Conservation (phyloP, 2,329 filamentous ascomycete species). For the Apiospora aurea region DNA sequence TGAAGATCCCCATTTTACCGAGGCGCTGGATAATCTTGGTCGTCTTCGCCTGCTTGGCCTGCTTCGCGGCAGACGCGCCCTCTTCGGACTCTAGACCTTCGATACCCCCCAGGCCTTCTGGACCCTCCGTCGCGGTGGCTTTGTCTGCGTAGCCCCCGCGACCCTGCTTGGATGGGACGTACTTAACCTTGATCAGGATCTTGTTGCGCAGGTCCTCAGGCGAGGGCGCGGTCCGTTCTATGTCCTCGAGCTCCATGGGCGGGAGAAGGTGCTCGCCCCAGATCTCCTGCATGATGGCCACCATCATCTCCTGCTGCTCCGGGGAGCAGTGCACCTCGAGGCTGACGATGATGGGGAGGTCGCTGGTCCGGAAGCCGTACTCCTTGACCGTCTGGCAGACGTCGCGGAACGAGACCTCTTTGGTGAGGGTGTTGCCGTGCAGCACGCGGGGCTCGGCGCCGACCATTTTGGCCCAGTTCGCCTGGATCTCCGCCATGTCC, state of each 20-base stretch:
- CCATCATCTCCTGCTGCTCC: conserved; percentile 87
- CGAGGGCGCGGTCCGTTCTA: conserved; percentile 62
- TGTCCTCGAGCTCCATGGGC: conserved; percentile 50
- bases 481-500: conserved; percentile 64
- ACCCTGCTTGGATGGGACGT: conserved; percentile 52
- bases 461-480: conserved; percentile 66
- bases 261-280: conserved; percentile 78
- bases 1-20: conserved; percentile 81
- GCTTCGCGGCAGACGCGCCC: conserved; percentile 43
- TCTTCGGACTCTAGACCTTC: conserved; percentile 21
- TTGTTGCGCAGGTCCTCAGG: conserved; percentile 76
- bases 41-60: conserved; percentile 49
- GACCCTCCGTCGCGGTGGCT: conserved; percentile 37
- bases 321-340: conserved; percentile 86
- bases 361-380: conserved; percentile 75
- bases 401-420: conserved; percentile 83
- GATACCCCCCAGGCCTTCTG: conserved; percentile 27
- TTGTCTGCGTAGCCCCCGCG: conserved; percentile 29
- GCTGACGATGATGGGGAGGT: conserved; percentile 92
- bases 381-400: conserved; percentile 84
- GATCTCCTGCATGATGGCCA: conserved; percentile 84
- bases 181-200: conserved; percentile 86
- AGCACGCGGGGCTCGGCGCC: conserved; percentile 76
- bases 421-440: conserved; percentile 90
- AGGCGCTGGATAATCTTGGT: conserved; percentile 75